These are phyloP conservation scores for Colletotrichum siamense DNA, from an alignment of 2,329 filamentous ascomycete genomes.

Conservation along the genomic window DNA sequence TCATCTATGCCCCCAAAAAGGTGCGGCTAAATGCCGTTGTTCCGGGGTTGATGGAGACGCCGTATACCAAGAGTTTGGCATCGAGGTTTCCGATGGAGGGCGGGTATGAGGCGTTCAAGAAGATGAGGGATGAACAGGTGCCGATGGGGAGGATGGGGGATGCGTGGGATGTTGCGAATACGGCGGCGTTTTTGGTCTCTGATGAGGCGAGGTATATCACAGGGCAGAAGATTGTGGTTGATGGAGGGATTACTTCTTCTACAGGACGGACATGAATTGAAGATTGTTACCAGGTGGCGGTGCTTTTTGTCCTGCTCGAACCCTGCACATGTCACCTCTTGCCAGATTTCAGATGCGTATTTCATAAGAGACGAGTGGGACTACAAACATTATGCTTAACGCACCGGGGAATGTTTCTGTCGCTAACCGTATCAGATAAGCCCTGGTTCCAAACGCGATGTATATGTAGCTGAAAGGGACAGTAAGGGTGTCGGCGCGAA, in stretches of 20 bases:
- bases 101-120: constrained; percentile 35
- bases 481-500: too few species aligned
- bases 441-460: too few species aligned
- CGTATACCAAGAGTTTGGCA: constrained; percentile 44
- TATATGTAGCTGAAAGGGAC: too few species aligned
- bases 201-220: constrained; percentile 65
- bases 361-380: too few species aligned
- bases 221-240: constrained; percentile 57
- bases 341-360: too few species aligned
- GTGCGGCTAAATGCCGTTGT: constrained; percentile 60
- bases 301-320: background rate
- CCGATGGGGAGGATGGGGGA: constrained; percentile 65
- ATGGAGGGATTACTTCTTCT: constrained; percentile 48
- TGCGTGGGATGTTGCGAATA: constrained; percentile 64
- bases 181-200: constrained; percentile 54
- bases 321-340: background rate
- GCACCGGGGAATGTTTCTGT: too few species aligned
- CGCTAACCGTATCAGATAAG: too few species aligned
- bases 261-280: constrained; percentile 25
- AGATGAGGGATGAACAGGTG: constrained; percentile 59
- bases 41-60: constrained; percentile 62
- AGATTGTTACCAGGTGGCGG: background rate
- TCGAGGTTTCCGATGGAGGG: constrained; percentile 47
- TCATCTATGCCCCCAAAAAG: constrained; percentile 52
- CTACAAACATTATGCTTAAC: too few species aligned